Evolutionary conservation across 768 basidiomycete genomes (phyloP).

Genomic region (Galerina sulciceps): DNA sequence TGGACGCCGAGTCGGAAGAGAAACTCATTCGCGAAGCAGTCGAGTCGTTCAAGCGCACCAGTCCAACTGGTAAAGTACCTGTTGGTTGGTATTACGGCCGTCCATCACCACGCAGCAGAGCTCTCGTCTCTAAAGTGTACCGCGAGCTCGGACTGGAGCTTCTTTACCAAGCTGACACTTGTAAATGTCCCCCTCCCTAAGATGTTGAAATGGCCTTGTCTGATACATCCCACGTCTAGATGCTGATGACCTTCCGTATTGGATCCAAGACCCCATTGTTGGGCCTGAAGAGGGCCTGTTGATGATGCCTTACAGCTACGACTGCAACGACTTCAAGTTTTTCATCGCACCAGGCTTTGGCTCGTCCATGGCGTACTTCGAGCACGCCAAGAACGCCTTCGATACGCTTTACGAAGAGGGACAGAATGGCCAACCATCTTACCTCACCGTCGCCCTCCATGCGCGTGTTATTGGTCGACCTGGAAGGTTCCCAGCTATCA

Average conservation of each 20-base stretch:
- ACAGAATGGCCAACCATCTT: conserved; percentile 14
- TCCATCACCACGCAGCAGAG: conserved; percentile 18
- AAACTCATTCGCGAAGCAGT: conserved; percentile 17
- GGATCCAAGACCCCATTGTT: conserved; percentile 18
- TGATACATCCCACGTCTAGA: background rate
- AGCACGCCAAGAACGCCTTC: conserved; percentile 20
- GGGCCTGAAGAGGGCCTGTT: conserved; percentile 14
- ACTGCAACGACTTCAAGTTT: conserved; percentile 23
- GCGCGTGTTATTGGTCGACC: conserved; percentile 19
- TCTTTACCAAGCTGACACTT: conserved; percentile 19
- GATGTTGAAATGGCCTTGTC: background rate
- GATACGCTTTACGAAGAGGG: conserved; percentile 21
- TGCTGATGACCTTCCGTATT: conserved; percentile 22
- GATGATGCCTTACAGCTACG: conserved; percentile 20
- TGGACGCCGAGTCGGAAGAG: conserved; percentile 19
- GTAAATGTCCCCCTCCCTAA: background rate
- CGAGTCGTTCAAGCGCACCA: conserved; percentile 16
- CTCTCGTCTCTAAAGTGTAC: conserved; percentile 20
- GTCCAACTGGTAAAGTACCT: conserved; percentile 16
- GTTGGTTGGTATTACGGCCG: conserved; percentile 23
- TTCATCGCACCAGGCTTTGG: conserved; percentile 19
- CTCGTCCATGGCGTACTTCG: conserved; percentile 21
- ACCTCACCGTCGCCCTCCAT: conserved; percentile 19
- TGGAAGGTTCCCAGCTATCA: conserved; percentile 18
- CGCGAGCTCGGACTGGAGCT: conserved; percentile 19